Base-by-base conservation (phyloP, 1,139 yeast species). In the Kurtzmaniella quercitrusa region DNA sequence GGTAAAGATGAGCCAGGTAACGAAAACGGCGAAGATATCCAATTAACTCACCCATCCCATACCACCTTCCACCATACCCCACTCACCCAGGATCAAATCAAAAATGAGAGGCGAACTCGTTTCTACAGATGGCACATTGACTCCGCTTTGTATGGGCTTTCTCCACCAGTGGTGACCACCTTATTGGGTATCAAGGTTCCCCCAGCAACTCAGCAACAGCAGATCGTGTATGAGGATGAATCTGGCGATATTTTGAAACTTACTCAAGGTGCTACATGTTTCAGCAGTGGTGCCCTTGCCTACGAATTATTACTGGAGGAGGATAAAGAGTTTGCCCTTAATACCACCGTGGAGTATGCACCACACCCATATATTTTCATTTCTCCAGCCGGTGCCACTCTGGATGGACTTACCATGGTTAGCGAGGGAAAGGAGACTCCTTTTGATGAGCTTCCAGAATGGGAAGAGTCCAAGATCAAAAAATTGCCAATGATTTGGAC, bases 41-140 rank as follows among this genome's bases (percentile, higher is more conserved):
- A 60, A 11, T 76, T 88, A 50, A 84, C 87, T 33, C 96, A 88
- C 57, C 96, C 96, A 38, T 80, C 88, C 3, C 95, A 88, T 59
- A 78, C 81, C 50, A 74, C 82, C 1, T 88, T 88, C 76, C 96
- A 88, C 65, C 82, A 82, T 51, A 66, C 73, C 16, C 74, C 82
- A 1, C 73, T 88, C 49, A 68, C 81, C n/a, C 74, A 76, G 22
- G 76, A 76, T 26, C 80, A 85, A 49, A 78, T 84, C 53, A 69
- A 68, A 43, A 74, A 74, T 2, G 68, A 76, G 23, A 78, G 82
- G 44, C 75, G 76, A 60, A 88, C 96, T 1, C 74, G 94, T 51
- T 88, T 83, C 61, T 88, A 87, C 75, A 79, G 96, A 66, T 88
- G 96, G 96, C 96, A 88, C 65, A 86, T 88, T 52, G 96, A 88